These are phyloP conservation scores for Carallia brachiata DNA, from an alignment of 345 rosid genomes.

Conservation along the genomic window DNA sequence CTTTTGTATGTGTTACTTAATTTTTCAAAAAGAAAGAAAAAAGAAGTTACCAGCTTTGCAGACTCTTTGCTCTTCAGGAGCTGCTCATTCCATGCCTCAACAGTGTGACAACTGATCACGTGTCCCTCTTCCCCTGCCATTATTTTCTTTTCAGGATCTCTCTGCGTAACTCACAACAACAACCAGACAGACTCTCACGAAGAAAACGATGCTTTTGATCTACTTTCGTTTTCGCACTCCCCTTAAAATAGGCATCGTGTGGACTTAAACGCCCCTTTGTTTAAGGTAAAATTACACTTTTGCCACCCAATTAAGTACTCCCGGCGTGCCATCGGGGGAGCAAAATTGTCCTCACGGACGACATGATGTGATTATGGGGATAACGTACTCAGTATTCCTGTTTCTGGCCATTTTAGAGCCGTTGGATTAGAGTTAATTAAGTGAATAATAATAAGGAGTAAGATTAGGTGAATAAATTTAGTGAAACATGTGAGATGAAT, in stretches of 20 bases:
- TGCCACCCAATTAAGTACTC: constrained; percentile 7
- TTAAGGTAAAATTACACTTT: constrained; percentile 14
- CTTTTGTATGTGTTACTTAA: too few relatives aligned
- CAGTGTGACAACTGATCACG: constrained; percentile 65
- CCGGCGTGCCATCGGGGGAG: too few relatives aligned
- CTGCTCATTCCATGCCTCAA: constrained; percentile 64
- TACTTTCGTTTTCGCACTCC: not conserved
- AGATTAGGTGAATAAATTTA: too few relatives aligned
- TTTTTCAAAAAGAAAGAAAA: not conserved
- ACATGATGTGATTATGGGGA: too few relatives aligned
- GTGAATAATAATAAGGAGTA: too few relatives aligned
- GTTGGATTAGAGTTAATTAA: too few relatives aligned
- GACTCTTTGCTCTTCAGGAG: constrained; percentile 54
- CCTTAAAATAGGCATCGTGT: not conserved
- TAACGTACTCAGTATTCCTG: too few relatives aligned
- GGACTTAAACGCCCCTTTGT: not conserved
- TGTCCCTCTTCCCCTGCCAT: constrained; percentile 69
- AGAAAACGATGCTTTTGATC: not conserved
- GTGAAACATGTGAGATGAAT: too few relatives aligned
- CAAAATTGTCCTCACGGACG: too few relatives aligned
- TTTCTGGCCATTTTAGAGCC: too few relatives aligned
- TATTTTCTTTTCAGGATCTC: not conserved
- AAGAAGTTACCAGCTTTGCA: constrained; percentile 56
- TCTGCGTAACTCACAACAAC: too few relatives aligned
- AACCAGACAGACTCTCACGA: too few relatives aligned